Percentiles rank a stretch among this genome's conserved stretches.
Conservation (phyloP, 2,329 filamentous ascomycete genomes). For the Penicillium frequentans region DNA sequence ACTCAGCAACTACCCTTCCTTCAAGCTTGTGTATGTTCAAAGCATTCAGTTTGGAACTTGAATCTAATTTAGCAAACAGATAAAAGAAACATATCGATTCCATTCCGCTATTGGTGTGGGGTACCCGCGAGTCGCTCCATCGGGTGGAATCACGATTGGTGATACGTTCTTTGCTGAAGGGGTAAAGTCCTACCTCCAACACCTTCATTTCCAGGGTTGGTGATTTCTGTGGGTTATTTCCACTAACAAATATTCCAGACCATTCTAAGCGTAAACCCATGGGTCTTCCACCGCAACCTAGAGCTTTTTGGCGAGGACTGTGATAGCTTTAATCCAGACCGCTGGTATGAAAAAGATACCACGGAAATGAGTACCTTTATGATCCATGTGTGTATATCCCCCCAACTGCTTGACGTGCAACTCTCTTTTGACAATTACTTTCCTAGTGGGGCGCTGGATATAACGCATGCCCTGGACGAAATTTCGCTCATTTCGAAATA, state of each 20-base stretch:
- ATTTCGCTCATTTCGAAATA: constrained; percentile 14
- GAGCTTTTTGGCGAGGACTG: constrained; percentile 23
- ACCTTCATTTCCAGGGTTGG: neutral
- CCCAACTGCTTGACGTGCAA: neutral
- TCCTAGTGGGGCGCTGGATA: constrained; percentile 12
- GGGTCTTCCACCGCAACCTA: constrained; percentile 23
- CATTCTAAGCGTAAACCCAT: constrained; percentile 36
- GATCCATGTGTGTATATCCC: constrained; percentile 15
- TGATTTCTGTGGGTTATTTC: neutral
- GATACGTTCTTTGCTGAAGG: constrained; percentile 29
- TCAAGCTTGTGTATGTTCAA: constrained; percentile 32
- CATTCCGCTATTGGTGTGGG: constrained; percentile 32
- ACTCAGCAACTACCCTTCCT: constrained; percentile 34
- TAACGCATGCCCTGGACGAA: constrained; percentile 11
- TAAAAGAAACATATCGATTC: constrained; percentile 41
- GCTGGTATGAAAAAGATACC: constrained; percentile 15
- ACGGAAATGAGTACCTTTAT: constrained; percentile 4
- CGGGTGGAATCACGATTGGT: constrained; percentile 32
- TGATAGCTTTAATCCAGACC: constrained; percentile 24
- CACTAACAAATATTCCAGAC: neutral
- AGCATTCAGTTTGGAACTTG: neutral
- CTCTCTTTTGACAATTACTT: neutral
- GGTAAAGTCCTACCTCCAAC: constrained; percentile 5
- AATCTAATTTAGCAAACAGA: constrained; percentile 8
- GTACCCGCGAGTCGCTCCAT: constrained; percentile 30